A percentile compares a stretch with the other conserved stretches of the same genome.
Conservation (phyloP, 1,284 basidiomycete species). For the Ceratobasidium sp. region DNA sequence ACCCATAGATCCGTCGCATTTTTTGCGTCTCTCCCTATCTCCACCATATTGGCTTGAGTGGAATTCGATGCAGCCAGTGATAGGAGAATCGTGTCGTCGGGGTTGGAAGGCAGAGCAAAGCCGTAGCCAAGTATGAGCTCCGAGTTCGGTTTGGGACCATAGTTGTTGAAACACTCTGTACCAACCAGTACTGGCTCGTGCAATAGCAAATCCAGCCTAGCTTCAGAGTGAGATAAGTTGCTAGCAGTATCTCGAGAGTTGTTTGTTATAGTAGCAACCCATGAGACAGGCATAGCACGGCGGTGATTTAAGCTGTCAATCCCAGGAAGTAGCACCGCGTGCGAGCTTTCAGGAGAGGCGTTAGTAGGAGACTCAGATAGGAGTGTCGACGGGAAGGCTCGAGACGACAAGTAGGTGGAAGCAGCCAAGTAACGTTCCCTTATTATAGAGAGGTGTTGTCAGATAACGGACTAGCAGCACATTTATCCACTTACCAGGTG, state of each 20-base stretch:
- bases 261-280: slow-evolving; percentile 69
- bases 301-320: slow-evolving; percentile 88
- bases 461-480: background rate
- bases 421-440: slow-evolving; percentile 81
- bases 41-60: slow-evolving; percentile 65
- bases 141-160: slow-evolving; percentile 86
- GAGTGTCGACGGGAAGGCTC: slow-evolving; percentile 88
- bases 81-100: slow-evolving; percentile 86
- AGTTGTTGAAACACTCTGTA: slow-evolving; percentile 88
- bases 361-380: slow-evolving; percentile 71
- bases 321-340: slow-evolving; percentile 87
- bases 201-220: slow-evolving; percentile 59
- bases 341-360: slow-evolving; percentile 61
- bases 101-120: slow-evolving; percentile 81
- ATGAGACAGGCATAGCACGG: slow-evolving; percentile 79
- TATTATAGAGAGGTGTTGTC: slow-evolving; percentile 2
- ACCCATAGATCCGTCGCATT: slow-evolving; percentile 63
- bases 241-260: slow-evolving; percentile 44
- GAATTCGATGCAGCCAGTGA: slow-evolving; percentile 67
- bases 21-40: slow-evolving; percentile 65
- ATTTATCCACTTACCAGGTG: slow-evolving; percentile 70
- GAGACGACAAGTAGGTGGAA: slow-evolving; percentile 83
- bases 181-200: slow-evolving; percentile 62
- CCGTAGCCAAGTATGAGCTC: slow-evolving; percentile 91
- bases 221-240: slow-evolving; percentile 9